These are phyloP conservation scores for Lasiodiplodia hormozganensis DNA, from an alignment of 2,329 filamentous ascomycete species.

Conservation along the genomic window DNA sequence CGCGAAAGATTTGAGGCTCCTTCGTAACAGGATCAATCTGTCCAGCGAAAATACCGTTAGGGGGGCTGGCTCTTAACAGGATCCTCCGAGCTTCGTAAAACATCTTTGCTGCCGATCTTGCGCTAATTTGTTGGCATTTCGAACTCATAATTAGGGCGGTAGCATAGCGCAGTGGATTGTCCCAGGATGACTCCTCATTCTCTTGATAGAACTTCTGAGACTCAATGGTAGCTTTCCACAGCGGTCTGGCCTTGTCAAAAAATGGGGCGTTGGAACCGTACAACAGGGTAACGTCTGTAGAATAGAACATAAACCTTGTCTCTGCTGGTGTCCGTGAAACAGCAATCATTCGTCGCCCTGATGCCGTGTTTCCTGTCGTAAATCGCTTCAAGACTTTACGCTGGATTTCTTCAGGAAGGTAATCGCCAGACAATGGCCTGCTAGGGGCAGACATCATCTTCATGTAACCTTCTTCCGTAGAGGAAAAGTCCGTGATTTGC, in stretches of 20 bases:
- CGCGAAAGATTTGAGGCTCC: neutral
- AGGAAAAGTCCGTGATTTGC: too few species aligned
- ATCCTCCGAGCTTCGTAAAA: neutral
- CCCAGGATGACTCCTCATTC: constrained; percentile 1
- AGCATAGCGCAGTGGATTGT: constrained; percentile 14
- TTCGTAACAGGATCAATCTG: neutral
- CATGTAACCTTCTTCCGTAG: too few species aligned
- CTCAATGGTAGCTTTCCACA: neutral
- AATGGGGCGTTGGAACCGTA: neutral
- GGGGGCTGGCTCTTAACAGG: neutral
- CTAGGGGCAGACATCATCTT: too few species aligned
- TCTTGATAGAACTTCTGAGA: constrained; percentile 6
- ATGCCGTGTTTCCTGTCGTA: neutral
- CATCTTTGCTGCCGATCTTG: neutral
- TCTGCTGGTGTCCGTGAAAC: neutral
- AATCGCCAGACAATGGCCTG: neutral
- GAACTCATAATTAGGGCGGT: neutral
- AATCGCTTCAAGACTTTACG: neutral
- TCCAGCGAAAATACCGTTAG: neutral
- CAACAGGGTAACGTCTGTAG: constrained; percentile 27
- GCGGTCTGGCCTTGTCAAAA: neutral
- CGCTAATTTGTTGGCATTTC: neutral
- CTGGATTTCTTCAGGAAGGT: neutral
- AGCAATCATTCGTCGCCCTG: constrained; percentile 25
- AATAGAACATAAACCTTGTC: constrained; percentile 29